phyloP scores from a whole-genome alignment of 768 basidiomycete genomes.

The Sutorius australiensis region DNA sequence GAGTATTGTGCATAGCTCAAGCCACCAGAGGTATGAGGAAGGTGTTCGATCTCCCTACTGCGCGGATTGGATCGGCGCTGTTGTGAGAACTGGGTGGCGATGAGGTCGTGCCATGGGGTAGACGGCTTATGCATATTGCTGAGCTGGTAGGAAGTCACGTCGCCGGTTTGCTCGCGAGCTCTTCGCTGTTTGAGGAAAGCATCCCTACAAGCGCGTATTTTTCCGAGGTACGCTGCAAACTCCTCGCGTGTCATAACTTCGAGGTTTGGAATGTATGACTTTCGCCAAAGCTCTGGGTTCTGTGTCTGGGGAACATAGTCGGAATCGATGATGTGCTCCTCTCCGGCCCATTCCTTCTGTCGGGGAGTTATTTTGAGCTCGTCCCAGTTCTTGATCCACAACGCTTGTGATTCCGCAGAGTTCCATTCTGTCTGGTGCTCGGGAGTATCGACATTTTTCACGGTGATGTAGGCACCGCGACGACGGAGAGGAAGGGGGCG shows the following conservation, averaged over 20 bases:
- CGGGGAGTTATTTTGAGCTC: slow-evolving; percentile 41
- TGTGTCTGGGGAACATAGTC: slow-evolving; percentile 22
- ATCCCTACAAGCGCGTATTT: slow-evolving; percentile 53
- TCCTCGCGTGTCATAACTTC: slow-evolving; percentile 55
- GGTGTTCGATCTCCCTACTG: slow-evolving; percentile 48
- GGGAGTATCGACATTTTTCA: slow-evolving; percentile 65
- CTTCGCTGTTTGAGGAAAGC: slow-evolving; percentile 47
- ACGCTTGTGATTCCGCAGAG: slow-evolving; percentile 59
- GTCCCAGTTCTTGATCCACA: slow-evolving; percentile 63
- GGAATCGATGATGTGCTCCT: slow-evolving; percentile 24
- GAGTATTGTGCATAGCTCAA: slow-evolving; percentile 57
- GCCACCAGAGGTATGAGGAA: slow-evolving; percentile 62
- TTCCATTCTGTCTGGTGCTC: slow-evolving; percentile 79
- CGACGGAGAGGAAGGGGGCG: slow-evolving; percentile 69
- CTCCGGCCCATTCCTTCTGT: slow-evolving; percentile 8
- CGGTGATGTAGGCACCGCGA: slow-evolving; percentile 59
- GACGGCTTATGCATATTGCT: slow-evolving; percentile 16
- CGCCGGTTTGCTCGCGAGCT: slow-evolving; percentile 13
- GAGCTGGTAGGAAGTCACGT: slow-evolving; percentile 28
- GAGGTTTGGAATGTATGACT: slow-evolving; percentile 46
- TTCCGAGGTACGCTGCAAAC: slow-evolving; percentile 58
- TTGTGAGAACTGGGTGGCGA: slow-evolving; percentile 20
- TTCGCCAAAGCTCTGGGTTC: slow-evolving; percentile 19
- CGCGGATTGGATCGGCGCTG: slow-evolving; percentile 22
- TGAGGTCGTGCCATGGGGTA: slow-evolving; percentile 25